These are phyloP conservation scores for Dichomitus squalens DNA, from an alignment of 1,284 basidiomycete genomes.

Conservation along the genomic window DNA sequence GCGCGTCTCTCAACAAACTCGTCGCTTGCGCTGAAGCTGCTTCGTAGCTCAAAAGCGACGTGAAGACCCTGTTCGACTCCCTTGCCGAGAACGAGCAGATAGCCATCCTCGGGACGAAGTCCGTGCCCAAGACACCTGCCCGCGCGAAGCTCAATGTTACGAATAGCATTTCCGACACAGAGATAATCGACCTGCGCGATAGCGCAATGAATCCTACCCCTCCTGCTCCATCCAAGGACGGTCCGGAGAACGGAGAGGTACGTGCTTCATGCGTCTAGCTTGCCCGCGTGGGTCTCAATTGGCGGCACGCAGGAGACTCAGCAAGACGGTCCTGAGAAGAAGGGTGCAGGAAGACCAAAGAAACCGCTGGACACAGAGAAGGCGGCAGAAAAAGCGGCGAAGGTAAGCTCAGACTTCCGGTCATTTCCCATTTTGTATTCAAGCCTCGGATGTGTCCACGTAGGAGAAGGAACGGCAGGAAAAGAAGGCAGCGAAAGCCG, in stretches of 20 bases:
- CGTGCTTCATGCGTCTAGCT: background rate
- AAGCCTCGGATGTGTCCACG: background rate
- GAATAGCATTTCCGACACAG: conserved; percentile 5
- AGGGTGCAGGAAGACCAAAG: conserved; percentile 44
- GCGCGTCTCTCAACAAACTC: no score
- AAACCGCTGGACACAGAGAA: conserved; percentile 61
- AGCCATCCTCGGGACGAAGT: conserved; percentile 55
- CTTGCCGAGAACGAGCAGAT: conserved; percentile 59
- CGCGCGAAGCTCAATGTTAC: conserved; percentile 7
- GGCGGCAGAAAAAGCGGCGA: conserved; percentile 58
- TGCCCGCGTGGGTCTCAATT: background rate
- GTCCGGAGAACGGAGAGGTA: conserved; percentile 11
- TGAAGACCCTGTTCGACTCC: conserved; percentile 54
- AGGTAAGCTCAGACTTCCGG: conserved; percentile 41
- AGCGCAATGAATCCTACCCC: background rate
- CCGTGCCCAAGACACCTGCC: conserved; percentile 26
- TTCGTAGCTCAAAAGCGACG: conserved; percentile 60
- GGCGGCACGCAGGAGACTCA: background rate
- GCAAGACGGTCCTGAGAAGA: conserved; percentile 13
- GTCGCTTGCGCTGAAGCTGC: conserved; percentile 4
- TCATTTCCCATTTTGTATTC: background rate
- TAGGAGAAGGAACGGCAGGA: conserved; percentile 70
- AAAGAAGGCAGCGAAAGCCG: conserved; percentile 62
- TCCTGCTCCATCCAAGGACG: background rate
- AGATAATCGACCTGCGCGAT: conserved; percentile 11